Conservation (phyloP, 2,329 filamentous ascomycete species). For the Didymosphaeria variabile region DNA sequence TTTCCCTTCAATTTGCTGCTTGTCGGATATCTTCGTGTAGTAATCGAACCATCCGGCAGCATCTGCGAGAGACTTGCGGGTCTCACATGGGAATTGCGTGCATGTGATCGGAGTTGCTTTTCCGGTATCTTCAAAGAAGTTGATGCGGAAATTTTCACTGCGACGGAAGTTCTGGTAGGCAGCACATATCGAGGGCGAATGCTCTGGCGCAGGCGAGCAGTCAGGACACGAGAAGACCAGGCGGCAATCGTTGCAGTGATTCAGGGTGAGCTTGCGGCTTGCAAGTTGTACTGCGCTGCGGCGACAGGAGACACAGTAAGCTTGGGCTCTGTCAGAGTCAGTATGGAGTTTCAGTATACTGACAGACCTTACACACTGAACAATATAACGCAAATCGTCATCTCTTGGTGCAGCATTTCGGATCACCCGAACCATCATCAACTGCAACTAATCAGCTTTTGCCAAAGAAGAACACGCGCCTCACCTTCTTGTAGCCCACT, state of each 20-base stretch:
- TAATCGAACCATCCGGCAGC: constrained; percentile 29
- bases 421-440: constrained; percentile 22
- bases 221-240: constrained; percentile 26
- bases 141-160: constrained; percentile 28
- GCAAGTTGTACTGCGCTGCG: constrained; percentile 27
- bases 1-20: constrained; percentile 21
- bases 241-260: constrained; percentile 22
- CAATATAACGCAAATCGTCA: constrained; percentile 20
- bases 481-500: not conserved
- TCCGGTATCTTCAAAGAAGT: constrained; percentile 29
- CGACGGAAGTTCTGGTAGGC: constrained; percentile 19
- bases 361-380: constrained; percentile 25
- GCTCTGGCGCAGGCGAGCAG: constrained; percentile 16
- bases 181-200: constrained; percentile 21
- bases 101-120: constrained; percentile 26
- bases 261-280: constrained; percentile 20
- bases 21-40: constrained; percentile 29
- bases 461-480: not conserved
- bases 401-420: constrained; percentile 22
- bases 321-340: constrained; percentile 24
- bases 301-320: constrained; percentile 26
- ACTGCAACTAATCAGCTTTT: constrained; percentile 9
- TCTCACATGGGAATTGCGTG: constrained; percentile 22
- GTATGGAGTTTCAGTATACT: not conserved
- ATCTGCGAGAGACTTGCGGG: constrained; percentile 17